Percentiles rank a stretch among this genome's conserved stretches.
phyloP scores from a whole-genome alignment of 257 asterid genomes.

The Ballota nigra region DNA sequence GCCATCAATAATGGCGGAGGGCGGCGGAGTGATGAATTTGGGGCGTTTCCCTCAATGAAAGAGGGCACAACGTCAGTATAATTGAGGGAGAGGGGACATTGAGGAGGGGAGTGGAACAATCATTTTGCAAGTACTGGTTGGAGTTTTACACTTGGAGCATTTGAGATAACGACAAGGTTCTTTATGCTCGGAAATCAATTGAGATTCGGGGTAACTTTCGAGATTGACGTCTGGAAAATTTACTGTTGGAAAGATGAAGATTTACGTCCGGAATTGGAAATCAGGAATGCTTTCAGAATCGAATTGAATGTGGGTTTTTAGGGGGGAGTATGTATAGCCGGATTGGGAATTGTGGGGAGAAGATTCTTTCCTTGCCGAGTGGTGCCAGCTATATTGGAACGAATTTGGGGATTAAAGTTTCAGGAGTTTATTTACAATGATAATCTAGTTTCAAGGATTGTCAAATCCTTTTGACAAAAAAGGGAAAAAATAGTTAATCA shows the following conservation, averaged over 20 bases:
- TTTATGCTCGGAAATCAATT: conserved; percentile 22
- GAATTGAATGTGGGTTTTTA: conserved; percentile 15
- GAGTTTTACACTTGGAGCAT: conserved; percentile 35
- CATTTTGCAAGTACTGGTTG: conserved; percentile 30
- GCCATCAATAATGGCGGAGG: conserved; percentile 54
- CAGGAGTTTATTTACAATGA: not conserved
- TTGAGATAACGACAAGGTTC: conserved; percentile 29
- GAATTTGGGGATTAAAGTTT: not conserved
- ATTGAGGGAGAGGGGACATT: conserved; percentile 25
- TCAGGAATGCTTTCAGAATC: too few relatives aligned
- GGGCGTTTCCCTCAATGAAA: conserved; percentile 3
- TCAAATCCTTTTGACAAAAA: not conserved
- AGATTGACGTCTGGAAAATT: conserved; percentile 4
- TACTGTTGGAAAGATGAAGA: conserved; percentile 1
- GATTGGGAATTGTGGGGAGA: conserved; percentile 17
- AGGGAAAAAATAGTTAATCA: not conserved
- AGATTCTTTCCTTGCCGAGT: conserved; percentile 28
- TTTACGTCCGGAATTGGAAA: not conserved
- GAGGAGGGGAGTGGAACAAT: conserved; percentile 36
- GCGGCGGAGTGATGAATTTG: conserved; percentile 22
- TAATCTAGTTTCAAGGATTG: not conserved
- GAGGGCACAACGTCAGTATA: conserved; percentile 13
- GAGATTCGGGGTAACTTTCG: not conserved
- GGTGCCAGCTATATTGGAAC: not conserved
- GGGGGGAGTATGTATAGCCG: not conserved